These are phyloP conservation scores for Fraxinus angustifolia DNA, from an alignment of 305 asterid species.

Conservation along the genomic window DNA sequence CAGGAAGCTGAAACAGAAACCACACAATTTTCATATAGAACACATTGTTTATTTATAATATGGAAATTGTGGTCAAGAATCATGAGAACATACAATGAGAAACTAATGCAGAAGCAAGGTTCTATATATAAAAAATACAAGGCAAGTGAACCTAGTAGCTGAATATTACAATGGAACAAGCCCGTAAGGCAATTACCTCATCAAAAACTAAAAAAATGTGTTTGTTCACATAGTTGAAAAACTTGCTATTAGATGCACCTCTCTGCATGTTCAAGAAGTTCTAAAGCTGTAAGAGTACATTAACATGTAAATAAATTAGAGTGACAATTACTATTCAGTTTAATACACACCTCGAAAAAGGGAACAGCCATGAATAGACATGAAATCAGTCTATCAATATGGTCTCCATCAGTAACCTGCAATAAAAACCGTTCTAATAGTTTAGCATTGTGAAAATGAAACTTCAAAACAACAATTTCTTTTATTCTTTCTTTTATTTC, in stretches of 20 bases:
- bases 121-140: not conserved
- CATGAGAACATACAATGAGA: slow-evolving; percentile 4
- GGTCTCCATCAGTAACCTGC: slow-evolving; percentile 88
- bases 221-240: slow-evolving; percentile 72
- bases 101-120: slow-evolving; percentile 10
- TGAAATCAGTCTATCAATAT: slow-evolving; percentile 74
- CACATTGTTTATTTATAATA: not conserved
- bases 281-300: slow-evolving; percentile 23
- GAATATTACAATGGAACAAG: not conserved
- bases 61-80: not conserved
- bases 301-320: slow-evolving; percentile 15
- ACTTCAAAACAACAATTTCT: not conserved
- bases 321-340: slow-evolving; percentile 19
- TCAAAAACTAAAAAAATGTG: slow-evolving; percentile 84
- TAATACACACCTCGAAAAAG: slow-evolving; percentile 63
- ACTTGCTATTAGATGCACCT: slow-evolving; percentile 95
- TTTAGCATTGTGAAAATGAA: not conserved
- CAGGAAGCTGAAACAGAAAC: slow-evolving; percentile 65
- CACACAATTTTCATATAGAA: not conserved
- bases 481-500: not conserved
- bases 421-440: slow-evolving; percentile 4
- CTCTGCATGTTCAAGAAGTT: slow-evolving; percentile 48
- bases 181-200: slow-evolving; percentile 40
- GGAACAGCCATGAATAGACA: slow-evolving; percentile 92
- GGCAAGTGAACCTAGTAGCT: not conserved